Conservation (phyloP, 768 basidiomycete genomes). For the Sarcodon aspratus region DNA sequence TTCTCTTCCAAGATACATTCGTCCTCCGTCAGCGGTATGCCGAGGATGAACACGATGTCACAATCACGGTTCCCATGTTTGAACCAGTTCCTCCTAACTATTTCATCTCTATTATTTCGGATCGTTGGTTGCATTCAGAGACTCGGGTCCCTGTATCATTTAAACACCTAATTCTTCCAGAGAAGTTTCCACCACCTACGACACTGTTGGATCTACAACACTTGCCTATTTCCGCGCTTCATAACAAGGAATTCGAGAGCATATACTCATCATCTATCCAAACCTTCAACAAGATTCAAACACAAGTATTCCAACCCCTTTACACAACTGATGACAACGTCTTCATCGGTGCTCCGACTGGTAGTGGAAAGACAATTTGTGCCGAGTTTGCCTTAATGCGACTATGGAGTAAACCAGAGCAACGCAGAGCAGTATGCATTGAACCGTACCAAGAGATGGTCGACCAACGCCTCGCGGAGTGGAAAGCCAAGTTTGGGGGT, state of each 20-base stretch:
- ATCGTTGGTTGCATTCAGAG: slow-evolving; percentile 93
- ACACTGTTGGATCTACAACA: slow-evolving; percentile 88
- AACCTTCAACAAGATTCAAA: slow-evolving; percentile 98
- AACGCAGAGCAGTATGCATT: slow-evolving; percentile 82
- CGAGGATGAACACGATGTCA: slow-evolving; percentile 89
- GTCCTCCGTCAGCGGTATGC: slow-evolving; percentile 86
- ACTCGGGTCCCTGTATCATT: slow-evolving; percentile 93
- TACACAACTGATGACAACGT: slow-evolving; percentile 96
- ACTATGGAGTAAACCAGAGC: slow-evolving; percentile 85
- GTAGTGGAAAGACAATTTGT: slow-evolving; percentile 94
- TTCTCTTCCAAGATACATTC: slow-evolving; percentile 92
- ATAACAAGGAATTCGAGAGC: slow-evolving; percentile 86
- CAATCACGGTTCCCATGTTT: slow-evolving; percentile 91
- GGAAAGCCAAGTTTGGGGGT: slow-evolving; percentile 72
- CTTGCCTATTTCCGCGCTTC: slow-evolving; percentile 81
- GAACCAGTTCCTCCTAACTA: slow-evolving; percentile 98
- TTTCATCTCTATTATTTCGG: slow-evolving; percentile 90
- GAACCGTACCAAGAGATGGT: slow-evolving; percentile 99
- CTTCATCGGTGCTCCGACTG: slow-evolving; percentile 93
- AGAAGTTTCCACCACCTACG: slow-evolving; percentile 91
- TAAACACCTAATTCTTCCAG: slow-evolving; percentile 95
- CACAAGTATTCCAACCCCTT: slow-evolving; percentile 96
- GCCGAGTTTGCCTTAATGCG: slow-evolving; percentile 93
- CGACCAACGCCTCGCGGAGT: slow-evolving; percentile 79
- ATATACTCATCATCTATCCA: slow-evolving; percentile 74